phyloP scores from a whole-genome alignment of 78 protist species.

The Salpingoeca rosetta region DNA sequence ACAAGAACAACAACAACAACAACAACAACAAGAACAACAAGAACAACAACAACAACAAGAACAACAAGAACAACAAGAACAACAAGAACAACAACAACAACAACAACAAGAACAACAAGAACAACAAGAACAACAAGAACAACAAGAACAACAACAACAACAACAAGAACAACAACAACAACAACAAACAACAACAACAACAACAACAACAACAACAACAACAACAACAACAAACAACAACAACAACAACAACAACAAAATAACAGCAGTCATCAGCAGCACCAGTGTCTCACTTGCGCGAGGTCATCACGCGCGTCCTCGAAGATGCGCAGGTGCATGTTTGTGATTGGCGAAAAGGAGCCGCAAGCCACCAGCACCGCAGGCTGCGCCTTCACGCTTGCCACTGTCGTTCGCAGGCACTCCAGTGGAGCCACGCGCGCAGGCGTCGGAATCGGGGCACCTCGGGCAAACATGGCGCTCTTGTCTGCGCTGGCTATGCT shows the following conservation, averaged over 20 bases:
- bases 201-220: too few relatives aligned
- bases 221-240: background rate
- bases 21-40: background rate
- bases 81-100: background rate
- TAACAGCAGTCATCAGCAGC: background rate
- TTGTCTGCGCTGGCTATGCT: too few relatives aligned
- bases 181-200: too few relatives aligned
- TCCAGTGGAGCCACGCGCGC: too few relatives aligned
- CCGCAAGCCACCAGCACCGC: slow-evolving; percentile 24
- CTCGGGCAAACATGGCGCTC: too few relatives aligned
- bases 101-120: background rate
- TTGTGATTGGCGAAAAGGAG: slow-evolving; percentile 13
- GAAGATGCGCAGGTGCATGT: slow-evolving; percentile 13
- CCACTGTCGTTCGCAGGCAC: too few relatives aligned
- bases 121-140: background rate
- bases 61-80: too few relatives aligned
- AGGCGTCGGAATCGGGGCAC: too few relatives aligned
- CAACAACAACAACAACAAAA: too few relatives aligned
- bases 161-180: too few relatives aligned
- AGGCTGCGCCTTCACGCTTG: too few relatives aligned
- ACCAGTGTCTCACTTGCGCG: background rate
- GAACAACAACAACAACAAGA: background rate
- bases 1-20: background rate
- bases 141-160: background rate
- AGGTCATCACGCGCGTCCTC: background rate